Evolutionary conservation across 306 rosid genomes (phyloP).

Genomic region (Hippophae rhamnoides): DNA sequence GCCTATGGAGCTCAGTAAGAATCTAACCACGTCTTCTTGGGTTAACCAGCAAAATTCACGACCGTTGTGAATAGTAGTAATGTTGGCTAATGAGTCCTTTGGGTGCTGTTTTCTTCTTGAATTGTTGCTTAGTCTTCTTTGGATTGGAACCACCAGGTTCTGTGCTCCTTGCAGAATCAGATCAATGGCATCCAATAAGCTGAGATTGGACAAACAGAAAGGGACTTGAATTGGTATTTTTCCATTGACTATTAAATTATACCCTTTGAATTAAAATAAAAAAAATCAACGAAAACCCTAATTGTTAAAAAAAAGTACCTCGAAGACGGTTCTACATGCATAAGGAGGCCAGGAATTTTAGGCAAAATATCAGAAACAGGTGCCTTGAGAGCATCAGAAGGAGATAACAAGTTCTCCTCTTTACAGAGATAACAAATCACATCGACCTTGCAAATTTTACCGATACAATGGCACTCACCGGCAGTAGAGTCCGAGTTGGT

Average conservation of each 20-base stretch:
- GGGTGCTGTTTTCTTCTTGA: conserved; percentile 67
- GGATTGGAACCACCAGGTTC: conserved; percentile 68
- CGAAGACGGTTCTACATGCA: conserved; percentile 63
- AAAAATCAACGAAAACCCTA: too few relatives aligned
- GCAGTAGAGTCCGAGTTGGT: not conserved
- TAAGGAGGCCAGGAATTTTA: conserved; percentile 32
- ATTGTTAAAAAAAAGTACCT: conserved; percentile 32
- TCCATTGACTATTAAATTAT: not conserved
- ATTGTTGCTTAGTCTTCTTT: conserved; percentile 28
- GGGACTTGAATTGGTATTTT: not conserved
- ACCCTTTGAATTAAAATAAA: too few relatives aligned
- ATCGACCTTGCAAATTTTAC: conserved; percentile 83
- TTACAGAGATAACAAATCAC: conserved; percentile 55
- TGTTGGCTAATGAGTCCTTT: conserved; percentile 17
- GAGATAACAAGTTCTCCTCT: conserved; percentile 46
- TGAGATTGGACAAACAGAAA: conserved; percentile 23
- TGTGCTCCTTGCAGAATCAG: conserved; percentile 79
- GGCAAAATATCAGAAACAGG: conserved; percentile 50
- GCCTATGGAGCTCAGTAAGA: conserved; percentile 71
- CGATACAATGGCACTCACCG: conserved; percentile 43
- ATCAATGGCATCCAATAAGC: conserved; percentile 78
- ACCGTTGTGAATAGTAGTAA: conserved; percentile 39
- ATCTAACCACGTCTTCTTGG: conserved; percentile 75
- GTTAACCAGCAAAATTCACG: conserved; percentile 81
- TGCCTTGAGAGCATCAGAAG: conserved; percentile 50